Evolutionary conservation across 2,329 filamentous ascomycete species (phyloP).

Genomic region (Akanthomyces dipterigenus): DNA sequence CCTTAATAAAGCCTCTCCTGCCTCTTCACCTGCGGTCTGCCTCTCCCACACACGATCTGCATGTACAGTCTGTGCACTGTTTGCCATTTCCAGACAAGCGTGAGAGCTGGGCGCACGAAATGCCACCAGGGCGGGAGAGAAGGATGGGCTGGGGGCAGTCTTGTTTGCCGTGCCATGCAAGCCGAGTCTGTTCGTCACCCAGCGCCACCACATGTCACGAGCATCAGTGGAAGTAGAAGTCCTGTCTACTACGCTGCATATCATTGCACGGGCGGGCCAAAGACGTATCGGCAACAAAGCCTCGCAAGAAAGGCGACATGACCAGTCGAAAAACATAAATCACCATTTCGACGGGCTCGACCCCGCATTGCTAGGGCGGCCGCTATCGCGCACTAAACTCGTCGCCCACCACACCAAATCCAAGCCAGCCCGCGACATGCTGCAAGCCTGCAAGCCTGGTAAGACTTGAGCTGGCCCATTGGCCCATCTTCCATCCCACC

Average conservation of each 20-base stretch:
- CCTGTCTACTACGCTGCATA: not conserved
- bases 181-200: not conserved
- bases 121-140: not conserved
- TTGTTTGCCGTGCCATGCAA: too few species aligned
- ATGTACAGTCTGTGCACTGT: not conserved
- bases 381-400: slow-evolving; percentile 7
- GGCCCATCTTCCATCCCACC: slow-evolving; percentile 1
- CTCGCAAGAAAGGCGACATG: not conserved
- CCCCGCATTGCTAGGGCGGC: slow-evolving; percentile 4
- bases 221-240: not conserved
- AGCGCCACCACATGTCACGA: not conserved
- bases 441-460: not conserved
- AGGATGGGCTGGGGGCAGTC: too few species aligned
- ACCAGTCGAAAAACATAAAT: not conserved
- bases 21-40: not conserved
- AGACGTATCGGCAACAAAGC: not conserved
- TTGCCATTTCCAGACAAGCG: slow-evolving; percentile 5
- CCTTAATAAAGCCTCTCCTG: too few species aligned
- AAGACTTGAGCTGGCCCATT: not conserved
- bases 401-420: not conserved
- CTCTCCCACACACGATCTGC: not conserved
- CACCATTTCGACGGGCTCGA: not conserved
- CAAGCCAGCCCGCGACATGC: not conserved
- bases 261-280: too few species aligned
- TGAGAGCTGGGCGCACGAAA: not conserved